phyloP scores from a whole-genome alignment of 306 rosid species.

The Benincasa hispida region DNA sequence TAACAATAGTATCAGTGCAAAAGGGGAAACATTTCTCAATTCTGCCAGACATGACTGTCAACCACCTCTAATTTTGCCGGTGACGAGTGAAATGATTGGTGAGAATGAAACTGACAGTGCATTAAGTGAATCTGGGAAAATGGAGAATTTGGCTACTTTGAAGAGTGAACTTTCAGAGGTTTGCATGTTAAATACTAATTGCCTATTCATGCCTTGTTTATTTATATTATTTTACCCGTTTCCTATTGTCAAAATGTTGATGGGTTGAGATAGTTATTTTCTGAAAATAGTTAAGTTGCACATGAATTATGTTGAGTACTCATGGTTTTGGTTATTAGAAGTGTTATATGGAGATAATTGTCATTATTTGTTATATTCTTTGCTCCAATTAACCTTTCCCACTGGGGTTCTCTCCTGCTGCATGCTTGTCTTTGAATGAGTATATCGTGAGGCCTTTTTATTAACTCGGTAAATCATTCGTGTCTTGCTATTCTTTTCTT shows the following conservation, averaged over 20 bases:
- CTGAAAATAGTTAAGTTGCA: neutral
- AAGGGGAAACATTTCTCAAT: constrained; percentile 55
- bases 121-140: constrained; percentile 27
- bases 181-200: constrained; percentile 15
- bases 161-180: constrained; percentile 65
- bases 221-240: neutral
- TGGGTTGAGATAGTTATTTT: neutral
- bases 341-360: neutral
- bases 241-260: neutral
- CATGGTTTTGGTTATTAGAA: neutral
- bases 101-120: constrained; percentile 33
- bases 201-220: neutral
- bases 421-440: neutral
- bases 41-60: constrained; percentile 68
- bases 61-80: constrained; percentile 51
- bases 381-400: neutral
- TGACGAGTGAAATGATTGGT: constrained; percentile 57
- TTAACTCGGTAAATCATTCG: neutral
- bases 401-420: neutral
- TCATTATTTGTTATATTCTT: neutral
- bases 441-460: neutral
- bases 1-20: constrained; percentile 46
- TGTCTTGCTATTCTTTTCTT: neutral
- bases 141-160: constrained; percentile 31
- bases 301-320: neutral